Base-by-base conservation (phyloP, 768 basidiomycete genomes). In the Hemileccinum impolitum region DNA sequence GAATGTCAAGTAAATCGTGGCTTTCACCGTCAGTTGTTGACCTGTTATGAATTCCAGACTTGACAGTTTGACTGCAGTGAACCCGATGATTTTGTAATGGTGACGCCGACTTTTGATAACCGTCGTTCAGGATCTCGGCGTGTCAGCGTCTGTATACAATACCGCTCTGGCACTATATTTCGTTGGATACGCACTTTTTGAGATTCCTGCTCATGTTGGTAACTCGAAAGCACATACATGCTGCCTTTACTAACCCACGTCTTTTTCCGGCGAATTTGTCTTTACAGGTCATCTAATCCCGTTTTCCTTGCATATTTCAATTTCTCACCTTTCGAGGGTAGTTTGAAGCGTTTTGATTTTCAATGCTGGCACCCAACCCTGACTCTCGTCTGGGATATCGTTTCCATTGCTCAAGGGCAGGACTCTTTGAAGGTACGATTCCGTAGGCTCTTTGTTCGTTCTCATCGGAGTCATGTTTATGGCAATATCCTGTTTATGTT, bases 261-360 rank as follows among this genome's bases (percentile, higher is more conserved):
- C n/a, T 26, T 36, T 35, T 21, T 23, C 3, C 35, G 21, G 30
- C 21, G n/a, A 14, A 34, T 15, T 14, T 34, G 32, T 30, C 13
- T 12, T 21, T n/a, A 2, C 18, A 60, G 61, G 62, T 60, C 44
- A 54, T 62, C 61, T 62, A 56, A 55, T 72, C 63, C 21, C 10
- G 14, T 32, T 39, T 14, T 32, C 32, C 17, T 26, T n/a, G 26
- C 15, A 30, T 18, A 13, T 6, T 25, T 11, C 19, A 8, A 19
- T 45, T 37, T 51, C 45, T 51, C 39, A 50, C 25, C 18, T 34
- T 23, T n/a, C 11, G 50, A 31, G 51, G 45, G 36, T 31, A 80
- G 79, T 41, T 64, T 85, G 50, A 85, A 83, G 58, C 74, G 76
- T 12, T 78, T 81, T 45, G 64, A 81, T 50, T 83, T 81, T n/a